Evolutionary conservation across 2,329 filamentous ascomycete species (phyloP).

Genomic region (Colletotrichum magnum): DNA sequence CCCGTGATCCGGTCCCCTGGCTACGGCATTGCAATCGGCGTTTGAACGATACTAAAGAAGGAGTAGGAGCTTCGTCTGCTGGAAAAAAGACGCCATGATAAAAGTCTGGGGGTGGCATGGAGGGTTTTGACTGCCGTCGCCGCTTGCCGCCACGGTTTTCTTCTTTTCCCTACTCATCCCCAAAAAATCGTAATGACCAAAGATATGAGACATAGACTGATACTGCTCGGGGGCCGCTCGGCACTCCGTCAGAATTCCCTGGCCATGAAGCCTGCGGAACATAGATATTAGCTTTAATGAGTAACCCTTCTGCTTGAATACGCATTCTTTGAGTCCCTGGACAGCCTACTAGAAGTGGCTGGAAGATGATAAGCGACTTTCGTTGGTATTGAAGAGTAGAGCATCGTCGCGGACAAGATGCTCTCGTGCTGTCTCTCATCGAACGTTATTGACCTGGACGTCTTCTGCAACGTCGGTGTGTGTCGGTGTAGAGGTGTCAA

Average conservation of each 20-base stretch:
- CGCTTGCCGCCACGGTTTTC: neutral
- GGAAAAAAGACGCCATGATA: neutral
- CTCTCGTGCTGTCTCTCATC: too few relatives aligned
- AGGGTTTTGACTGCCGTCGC: neutral
- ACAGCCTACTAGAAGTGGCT: too few relatives aligned
- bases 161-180: neutral
- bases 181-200: constrained; percentile 35
- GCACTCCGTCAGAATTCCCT: neutral
- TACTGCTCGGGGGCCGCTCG: constrained; percentile 18
- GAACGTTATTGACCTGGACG: too few relatives aligned
- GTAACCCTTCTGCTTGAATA: constrained; percentile 4
- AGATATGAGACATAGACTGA: constrained; percentile 41
- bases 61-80: neutral
- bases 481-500: neutral
- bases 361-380: too few relatives aligned
- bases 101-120: neutral
- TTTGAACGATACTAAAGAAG: constrained; percentile 3
- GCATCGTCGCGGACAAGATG: too few relatives aligned
- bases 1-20: constrained; percentile 24
- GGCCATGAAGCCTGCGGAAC: constrained; percentile 4
- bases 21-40: constrained; percentile 37
- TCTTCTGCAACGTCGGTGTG: neutral
- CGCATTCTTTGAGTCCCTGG: too few relatives aligned
- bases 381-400: too few relatives aligned
- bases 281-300: constrained; percentile 37